Evolutionary conservation across 495 filamentous ascomycete genomes (phyloP).

Genomic region (Penicillium crystallinum): DNA sequence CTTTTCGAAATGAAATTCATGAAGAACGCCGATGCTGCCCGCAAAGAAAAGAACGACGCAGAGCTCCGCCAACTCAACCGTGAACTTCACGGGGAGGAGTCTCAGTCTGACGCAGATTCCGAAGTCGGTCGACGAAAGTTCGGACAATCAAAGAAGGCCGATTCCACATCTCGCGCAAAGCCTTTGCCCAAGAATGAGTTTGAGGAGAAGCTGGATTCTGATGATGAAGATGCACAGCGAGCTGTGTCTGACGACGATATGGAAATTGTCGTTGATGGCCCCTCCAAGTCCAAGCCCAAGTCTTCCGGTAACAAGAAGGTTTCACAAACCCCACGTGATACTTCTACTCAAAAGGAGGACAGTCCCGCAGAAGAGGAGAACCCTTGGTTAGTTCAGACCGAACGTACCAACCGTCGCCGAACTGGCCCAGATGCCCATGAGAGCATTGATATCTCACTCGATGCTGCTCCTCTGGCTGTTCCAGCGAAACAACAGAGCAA

Average conservation of each 20-base stretch:
- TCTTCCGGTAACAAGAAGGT: slow-evolving; percentile 14
- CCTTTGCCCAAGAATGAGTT: slow-evolving; percentile 47
- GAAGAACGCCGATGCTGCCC: slow-evolving; percentile 74
- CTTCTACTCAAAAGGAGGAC: slow-evolving; percentile 17
- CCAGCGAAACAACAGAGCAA: slow-evolving; percentile 10
- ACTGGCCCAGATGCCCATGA: slow-evolving; percentile 29
- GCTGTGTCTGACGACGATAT: slow-evolving; percentile 21
- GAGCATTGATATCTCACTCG: slow-evolving; percentile 36
- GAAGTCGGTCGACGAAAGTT: slow-evolving; percentile 62
- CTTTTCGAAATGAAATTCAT: slow-evolving; percentile 85
- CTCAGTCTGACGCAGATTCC: slow-evolving; percentile 50
- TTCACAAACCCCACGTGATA: slow-evolving; percentile 14
- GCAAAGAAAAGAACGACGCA: slow-evolving; percentile 74
- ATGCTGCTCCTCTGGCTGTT: slow-evolving; percentile 20
- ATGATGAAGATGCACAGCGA: slow-evolving; percentile 40
- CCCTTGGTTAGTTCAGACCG: slow-evolving; percentile 46
- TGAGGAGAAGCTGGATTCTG: slow-evolving; percentile 53
- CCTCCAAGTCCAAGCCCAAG: slow-evolving; percentile 20
- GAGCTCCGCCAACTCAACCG: slow-evolving; percentile 68
- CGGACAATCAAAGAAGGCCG: slow-evolving; percentile 41
- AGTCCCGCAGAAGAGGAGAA: slow-evolving; percentile 34
- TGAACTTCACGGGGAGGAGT: slow-evolving; percentile 59
- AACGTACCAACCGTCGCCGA: slow-evolving; percentile 34
- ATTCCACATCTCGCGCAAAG: slow-evolving; percentile 19
- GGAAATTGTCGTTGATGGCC: slow-evolving; percentile 18